A percentile compares a stretch with the other conserved stretches of the same genome.
phyloP scores from a whole-genome alignment of 2,329 filamentous ascomycete genomes.

The Cryphonectria nitschkei region DNA sequence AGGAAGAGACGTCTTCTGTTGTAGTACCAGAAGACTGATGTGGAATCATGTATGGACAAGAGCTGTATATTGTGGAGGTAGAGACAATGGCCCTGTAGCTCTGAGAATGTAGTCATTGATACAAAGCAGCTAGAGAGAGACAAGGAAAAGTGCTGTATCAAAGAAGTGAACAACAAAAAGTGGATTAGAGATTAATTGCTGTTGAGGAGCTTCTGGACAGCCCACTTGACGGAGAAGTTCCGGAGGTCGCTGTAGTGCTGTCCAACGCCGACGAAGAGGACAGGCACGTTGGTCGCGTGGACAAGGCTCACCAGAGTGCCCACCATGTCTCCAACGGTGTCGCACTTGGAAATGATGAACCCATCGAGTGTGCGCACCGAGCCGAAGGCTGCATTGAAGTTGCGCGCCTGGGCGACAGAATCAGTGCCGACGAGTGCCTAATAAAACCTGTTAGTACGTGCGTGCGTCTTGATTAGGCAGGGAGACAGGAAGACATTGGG shows the following conservation, averaged over 20 bases:
- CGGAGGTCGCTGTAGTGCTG: conserved; percentile 71
- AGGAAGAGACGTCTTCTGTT: neutral
- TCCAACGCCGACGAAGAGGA: conserved; percentile 83
- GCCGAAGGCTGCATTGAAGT: conserved; percentile 94
- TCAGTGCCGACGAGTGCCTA: conserved; percentile 91
- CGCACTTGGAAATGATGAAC: conserved; percentile 98
- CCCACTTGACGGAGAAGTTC: conserved; percentile 72
- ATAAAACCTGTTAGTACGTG: neutral
- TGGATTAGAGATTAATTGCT: conserved; percentile 41
- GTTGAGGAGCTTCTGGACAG: conserved; percentile 67
- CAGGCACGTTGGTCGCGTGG: conserved; percentile 93
- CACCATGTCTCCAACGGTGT: conserved; percentile 99
- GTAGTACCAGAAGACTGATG: neutral
- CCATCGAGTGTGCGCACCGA: conserved; percentile 80
- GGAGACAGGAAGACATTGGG: conserved; percentile 23
- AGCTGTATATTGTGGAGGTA: neutral
- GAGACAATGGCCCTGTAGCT: neutral
- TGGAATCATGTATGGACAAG: neutral
- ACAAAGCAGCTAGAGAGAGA: neutral
- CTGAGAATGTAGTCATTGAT: neutral
- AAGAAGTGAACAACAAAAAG: neutral
- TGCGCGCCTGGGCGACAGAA: conserved; percentile 90
- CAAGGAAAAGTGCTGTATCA: neutral
- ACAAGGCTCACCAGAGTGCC: conserved; percentile 95
- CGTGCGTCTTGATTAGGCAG: neutral